Conservation (phyloP, 345 rosid species). For the Adansonia digitata region DNA sequence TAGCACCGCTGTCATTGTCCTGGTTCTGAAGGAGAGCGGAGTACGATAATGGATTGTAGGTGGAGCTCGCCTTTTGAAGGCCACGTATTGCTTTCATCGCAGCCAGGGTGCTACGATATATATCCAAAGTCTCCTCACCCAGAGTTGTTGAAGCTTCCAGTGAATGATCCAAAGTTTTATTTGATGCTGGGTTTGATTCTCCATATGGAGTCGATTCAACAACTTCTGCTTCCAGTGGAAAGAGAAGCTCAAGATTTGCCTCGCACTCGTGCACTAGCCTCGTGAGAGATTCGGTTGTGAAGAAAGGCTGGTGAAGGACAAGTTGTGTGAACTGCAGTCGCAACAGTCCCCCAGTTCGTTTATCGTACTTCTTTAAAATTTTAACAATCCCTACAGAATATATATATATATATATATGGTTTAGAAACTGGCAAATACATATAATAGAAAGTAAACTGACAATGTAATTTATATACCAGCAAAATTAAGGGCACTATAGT, state of each 20-base stretch:
- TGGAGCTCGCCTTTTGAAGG: conserved; percentile 85
- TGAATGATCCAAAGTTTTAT: conserved; percentile 25
- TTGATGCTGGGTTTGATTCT: conserved; percentile 17
- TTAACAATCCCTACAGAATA: conserved; percentile 66
- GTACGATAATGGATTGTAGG: conserved; percentile 65
- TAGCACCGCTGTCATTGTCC: conserved; percentile 58
- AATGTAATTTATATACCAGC: conserved; percentile 48
- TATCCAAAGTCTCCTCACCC: conserved; percentile 57
- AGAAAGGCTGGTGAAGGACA: conserved; percentile 81
- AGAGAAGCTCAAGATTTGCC: conserved; percentile 84
- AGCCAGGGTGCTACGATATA: conserved; percentile 90
- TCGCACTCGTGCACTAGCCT: conserved; percentile 87
- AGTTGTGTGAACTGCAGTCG: conserved; percentile 75
- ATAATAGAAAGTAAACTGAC: background rate
- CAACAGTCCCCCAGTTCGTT: conserved; percentile 76
- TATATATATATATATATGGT: background rate
- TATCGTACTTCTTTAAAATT: conserved; percentile 85
- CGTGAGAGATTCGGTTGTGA: conserved; percentile 73
- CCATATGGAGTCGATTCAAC: conserved; percentile 39
- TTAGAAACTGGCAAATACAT: conserved; percentile 11
- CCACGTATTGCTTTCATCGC: conserved; percentile 89
- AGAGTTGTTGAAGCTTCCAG: conserved; percentile 43
- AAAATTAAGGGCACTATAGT: conserved; percentile 84
- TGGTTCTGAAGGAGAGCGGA: conserved; percentile 51
- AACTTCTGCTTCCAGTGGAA: conserved; percentile 84